These are phyloP conservation scores for Beauveria varroae DNA, from an alignment of 2,329 filamentous ascomycete species.

Conservation along the genomic window DNA sequence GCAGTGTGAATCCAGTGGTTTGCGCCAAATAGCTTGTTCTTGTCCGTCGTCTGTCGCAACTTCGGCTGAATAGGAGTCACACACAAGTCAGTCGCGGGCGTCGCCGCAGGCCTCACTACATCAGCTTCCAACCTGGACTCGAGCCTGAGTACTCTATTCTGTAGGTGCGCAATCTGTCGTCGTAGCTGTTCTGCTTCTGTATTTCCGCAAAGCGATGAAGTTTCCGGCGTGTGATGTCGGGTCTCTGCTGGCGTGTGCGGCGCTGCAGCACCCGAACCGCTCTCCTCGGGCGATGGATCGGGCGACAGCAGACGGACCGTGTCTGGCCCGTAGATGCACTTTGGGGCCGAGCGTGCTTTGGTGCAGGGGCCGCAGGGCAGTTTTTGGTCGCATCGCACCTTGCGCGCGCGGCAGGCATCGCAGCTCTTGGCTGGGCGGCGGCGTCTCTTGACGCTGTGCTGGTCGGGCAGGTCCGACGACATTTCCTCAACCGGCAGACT, in stretches of 20 bases:
- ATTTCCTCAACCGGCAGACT: neutral
- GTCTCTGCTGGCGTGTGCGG: neutral
- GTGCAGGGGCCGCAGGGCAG: slow-evolving; percentile 1
- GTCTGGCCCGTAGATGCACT: slow-evolving; percentile 4
- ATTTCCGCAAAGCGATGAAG: neutral
- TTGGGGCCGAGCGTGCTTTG: neutral
- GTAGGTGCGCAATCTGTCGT: neutral
- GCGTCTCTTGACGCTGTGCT: neutral
- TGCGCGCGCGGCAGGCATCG: slow-evolving; percentile 5
- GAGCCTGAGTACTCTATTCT: neutral
- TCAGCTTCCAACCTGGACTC: neutral
- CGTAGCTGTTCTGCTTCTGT: neutral
- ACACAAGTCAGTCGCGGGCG: neutral
- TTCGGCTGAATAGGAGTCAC: neutral
- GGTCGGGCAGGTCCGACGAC: neutral
- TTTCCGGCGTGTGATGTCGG: neutral
- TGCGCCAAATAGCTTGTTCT: slow-evolving; percentile 7
- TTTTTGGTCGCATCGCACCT: slow-evolving; percentile 6
- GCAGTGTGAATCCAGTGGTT: slow-evolving; percentile 8
- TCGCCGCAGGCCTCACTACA: neutral
- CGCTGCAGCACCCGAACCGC: neutral
- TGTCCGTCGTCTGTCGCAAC: neutral
- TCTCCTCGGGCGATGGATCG: neutral
- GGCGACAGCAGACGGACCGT: neutral
- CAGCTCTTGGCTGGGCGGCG: slow-evolving; percentile 11